phyloP scores from a whole-genome alignment of 306 rosid species.

The Gillenia trifoliata region DNA sequence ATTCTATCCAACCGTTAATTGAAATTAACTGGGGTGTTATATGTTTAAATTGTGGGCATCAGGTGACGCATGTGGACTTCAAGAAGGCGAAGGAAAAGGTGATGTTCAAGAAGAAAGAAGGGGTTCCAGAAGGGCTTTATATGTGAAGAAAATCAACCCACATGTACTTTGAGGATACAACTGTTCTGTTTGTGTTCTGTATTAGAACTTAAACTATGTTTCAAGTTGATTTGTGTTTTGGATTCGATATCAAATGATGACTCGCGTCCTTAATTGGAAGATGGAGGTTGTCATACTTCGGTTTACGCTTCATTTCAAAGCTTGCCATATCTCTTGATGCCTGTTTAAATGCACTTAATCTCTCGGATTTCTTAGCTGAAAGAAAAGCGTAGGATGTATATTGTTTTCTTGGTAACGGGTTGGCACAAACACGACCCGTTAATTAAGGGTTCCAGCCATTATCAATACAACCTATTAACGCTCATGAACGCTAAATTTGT shows the following conservation, averaged over 20 bases:
- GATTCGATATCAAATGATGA: background rate
- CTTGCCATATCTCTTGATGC: background rate
- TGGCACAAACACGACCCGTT: no score
- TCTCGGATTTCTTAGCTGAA: background rate
- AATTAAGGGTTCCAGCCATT: no score
- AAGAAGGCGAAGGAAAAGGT: conserved; percentile 99
- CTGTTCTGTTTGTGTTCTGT: conserved; percentile 5
- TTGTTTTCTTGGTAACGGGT: background rate
- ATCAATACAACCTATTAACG: no score
- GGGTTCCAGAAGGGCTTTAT: conserved; percentile 95
- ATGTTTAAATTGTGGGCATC: conserved; percentile 21
- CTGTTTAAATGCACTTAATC: background rate
- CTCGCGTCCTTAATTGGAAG: background rate
- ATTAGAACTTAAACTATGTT: background rate
- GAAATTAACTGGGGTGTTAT: background rate
- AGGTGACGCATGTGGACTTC: conserved; percentile 87
- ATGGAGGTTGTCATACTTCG: background rate
- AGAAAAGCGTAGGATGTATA: background rate
- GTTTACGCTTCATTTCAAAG: background rate
- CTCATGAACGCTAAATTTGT: background rate
- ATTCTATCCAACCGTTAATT: background rate
- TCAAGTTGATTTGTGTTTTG: conserved; percentile 2
- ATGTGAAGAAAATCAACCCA: conserved; percentile 51
- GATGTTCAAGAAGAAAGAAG: conserved; percentile 99
- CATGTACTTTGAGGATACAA: conserved; percentile 5